Base-by-base conservation (phyloP, 1,284 basidiomycete genomes). In the Microbotryum violaceum region DNA sequence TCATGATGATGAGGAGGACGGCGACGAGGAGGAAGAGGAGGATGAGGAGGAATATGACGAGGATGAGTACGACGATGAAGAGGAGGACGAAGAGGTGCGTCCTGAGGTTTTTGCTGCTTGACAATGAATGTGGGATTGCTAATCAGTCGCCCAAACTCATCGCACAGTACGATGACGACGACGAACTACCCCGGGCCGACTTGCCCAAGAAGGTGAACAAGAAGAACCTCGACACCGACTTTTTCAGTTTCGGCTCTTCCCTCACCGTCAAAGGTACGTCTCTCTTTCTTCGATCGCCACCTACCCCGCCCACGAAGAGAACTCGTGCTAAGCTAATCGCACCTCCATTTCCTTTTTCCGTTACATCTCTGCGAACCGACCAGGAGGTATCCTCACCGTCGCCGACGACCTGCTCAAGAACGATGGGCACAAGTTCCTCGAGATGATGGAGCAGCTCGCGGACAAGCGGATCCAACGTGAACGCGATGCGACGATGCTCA, bases 361-460 rank as follows among this genome's bases (percentile, higher is more conserved):
- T 48, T 60, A 59, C 63, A 62, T 60, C 27, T 16, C 16, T 9
- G 31, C 42, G 12, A 46, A 23, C 8, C 47, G 20, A 82, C 85
- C 74, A 91, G 89, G 68, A 86, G 80, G 93, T 74, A 97, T 98
- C 73, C 81, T 98, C 61, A 97, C 96, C n/a, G 94, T 98, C 56
- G 94, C 94, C 55, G 94, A 98, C 74, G 94, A 98, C 79, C 83
- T 98, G 56, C 82, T 97, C 70, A 96, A 96, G 81, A 97, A 97
- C 73, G 93, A 98, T 73, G 94, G 92, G 4, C 90, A 92, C 72
- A 97, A 97, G 79, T 97, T 98, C 80, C 79, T 98, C 72, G 93
- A 98, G 79, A 98, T 98, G 94, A 98, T 98, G 94, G 94, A 98
- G 77, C 91, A 96, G 77, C 83, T 98, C 44, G 93, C 94, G 1